A percentile compares a stretch with the other conserved stretches of the same genome.
Conservation (phyloP, 345 rosid species). For the Hirschfeldia incana region DNA sequence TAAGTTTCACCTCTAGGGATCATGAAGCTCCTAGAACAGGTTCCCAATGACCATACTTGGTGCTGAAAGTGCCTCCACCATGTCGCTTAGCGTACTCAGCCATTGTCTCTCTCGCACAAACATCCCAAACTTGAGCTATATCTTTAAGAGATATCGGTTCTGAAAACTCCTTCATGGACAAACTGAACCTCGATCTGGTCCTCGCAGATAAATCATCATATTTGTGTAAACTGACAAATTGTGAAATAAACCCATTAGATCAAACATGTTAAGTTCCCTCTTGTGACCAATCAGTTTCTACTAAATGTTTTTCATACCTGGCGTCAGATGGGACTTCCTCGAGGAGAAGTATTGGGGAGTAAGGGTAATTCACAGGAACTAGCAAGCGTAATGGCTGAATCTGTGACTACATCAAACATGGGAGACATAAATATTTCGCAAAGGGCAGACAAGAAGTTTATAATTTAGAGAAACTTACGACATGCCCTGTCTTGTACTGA, state of each 20-base stretch:
- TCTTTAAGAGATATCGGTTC: slow-evolving; percentile 63
- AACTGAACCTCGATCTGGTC: slow-evolving; percentile 57
- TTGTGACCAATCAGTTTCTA: not conserved
- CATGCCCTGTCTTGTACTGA: slow-evolving; percentile 50
- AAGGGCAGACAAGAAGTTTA: not conserved
- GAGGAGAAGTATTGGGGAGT: slow-evolving; percentile 55
- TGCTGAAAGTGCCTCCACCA: slow-evolving; percentile 77
- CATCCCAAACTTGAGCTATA: slow-evolving; percentile 69
- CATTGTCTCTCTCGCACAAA: slow-evolving; percentile 54
- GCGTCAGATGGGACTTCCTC: slow-evolving; percentile 61
- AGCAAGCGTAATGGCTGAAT: slow-evolving; percentile 74
- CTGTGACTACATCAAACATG: slow-evolving; percentile 52
- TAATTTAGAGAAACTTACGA: slow-evolving; percentile 43
- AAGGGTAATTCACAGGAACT: slow-evolving; percentile 68
- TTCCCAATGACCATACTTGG: slow-evolving; percentile 74
- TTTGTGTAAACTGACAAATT: slow-evolving; percentile 43
- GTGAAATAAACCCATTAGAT: not conserved
- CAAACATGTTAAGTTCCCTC: slow-evolving; percentile 8
- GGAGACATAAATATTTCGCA: not conserved
- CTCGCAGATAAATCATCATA: slow-evolving; percentile 58
- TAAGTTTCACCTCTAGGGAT: not conserved
- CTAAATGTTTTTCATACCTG: slow-evolving; percentile 41
- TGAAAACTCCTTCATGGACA: slow-evolving; percentile 48
- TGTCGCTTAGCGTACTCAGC: slow-evolving; percentile 49
- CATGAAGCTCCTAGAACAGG: slow-evolving; percentile 34